Evolutionary conservation across 2,329 filamentous ascomycete species (phyloP), one percentile per base, ranked within the genome.

Genomic region (Venturia carpophila): DNA sequence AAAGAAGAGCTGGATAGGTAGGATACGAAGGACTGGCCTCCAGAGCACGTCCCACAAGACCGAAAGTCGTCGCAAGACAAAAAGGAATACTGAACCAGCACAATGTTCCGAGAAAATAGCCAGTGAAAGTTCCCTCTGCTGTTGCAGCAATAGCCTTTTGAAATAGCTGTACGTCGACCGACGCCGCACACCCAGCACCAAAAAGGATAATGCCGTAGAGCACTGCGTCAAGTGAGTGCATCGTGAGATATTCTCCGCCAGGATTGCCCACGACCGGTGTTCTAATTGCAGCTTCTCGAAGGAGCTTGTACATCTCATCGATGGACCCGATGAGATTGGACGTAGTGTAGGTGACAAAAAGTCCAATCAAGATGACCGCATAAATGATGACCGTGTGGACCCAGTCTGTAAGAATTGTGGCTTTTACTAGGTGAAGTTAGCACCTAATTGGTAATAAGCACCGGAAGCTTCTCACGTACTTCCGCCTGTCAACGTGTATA

Each of bases 121-220:
- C 71, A 11, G 66, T 64, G 5, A 69, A 58, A 2, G 70, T 70
- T 19, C 65, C 52, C 13, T 62, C 60, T 6, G 71, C 69, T 60
- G 68, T 66, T 2, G 69, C 69, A 19, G 70, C 67, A 58, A 73
- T 71, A 34, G 71, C 71, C 64, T 71, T 72, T 49, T 72, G 70
- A 45, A 41, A 63, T 3, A 69, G 66, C 55, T 69, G 68, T 24
- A 66, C 65, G 63, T 80, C 77, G 42, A 69, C 64, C 1, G 67
- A 65, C 0, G 67, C 64, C 17, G 66, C 65, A 42, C 67, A 68
- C 9, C 65, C 66, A 9, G 65, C 66, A 11, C 66, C 67, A 24
- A 66, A 65, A 34, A 69, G 66, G 27, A 70, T 66, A 6, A 72
- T 69, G 24, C 71, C 70, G 30, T 71, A 60, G 30, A 69, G 67